phyloP scores from a whole-genome alignment of 495 filamentous ascomycete genomes.

The Lasiosphaeria miniovina region DNA sequence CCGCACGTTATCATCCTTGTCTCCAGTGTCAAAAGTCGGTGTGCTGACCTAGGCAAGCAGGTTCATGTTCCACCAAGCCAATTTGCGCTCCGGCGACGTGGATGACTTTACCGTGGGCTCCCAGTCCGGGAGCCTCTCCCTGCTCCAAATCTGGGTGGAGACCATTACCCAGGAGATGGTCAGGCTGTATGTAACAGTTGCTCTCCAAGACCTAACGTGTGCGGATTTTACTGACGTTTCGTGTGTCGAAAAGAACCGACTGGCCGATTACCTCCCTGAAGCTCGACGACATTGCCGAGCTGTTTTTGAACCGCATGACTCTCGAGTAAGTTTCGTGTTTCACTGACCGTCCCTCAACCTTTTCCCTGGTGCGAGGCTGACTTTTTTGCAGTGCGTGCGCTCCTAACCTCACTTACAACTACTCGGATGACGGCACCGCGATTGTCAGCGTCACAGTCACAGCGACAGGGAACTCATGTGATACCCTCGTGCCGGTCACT shows the following conservation, averaged over 20 bases:
- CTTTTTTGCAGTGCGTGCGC: conserved; percentile 36
- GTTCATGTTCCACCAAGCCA: conserved; percentile 58
- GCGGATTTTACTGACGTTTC: background rate
- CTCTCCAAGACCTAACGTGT: background rate
- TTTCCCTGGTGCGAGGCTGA: background rate
- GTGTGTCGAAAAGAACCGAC: conserved; percentile 26
- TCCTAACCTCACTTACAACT: conserved; percentile 48
- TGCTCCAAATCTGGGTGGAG: conserved; percentile 64
- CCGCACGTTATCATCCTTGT: conserved; percentile 9
- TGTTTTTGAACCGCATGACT: conserved; percentile 50
- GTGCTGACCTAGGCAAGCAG: background rate
- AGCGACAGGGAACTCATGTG: conserved; percentile 51
- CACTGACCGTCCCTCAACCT: background rate
- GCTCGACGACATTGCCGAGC: conserved; percentile 53
- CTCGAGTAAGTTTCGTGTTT: conserved; percentile 41
- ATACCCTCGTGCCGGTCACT: conserved; percentile 53
- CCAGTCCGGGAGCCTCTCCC: conserved; percentile 44
- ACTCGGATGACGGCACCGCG: conserved; percentile 31
- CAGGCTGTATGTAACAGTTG: conserved; percentile 33
- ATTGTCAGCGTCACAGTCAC: conserved; percentile 54
- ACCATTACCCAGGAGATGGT: conserved; percentile 54
- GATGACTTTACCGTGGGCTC: conserved; percentile 51
- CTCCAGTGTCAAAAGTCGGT: too few species aligned
- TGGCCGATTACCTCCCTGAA: conserved; percentile 58
- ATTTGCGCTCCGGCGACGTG: conserved; percentile 52